Percentiles rank a stretch among this genome's conserved stretches.
phyloP scores from a whole-genome alignment of 306 rosid genomes.

The Crotalaria pallida region DNA sequence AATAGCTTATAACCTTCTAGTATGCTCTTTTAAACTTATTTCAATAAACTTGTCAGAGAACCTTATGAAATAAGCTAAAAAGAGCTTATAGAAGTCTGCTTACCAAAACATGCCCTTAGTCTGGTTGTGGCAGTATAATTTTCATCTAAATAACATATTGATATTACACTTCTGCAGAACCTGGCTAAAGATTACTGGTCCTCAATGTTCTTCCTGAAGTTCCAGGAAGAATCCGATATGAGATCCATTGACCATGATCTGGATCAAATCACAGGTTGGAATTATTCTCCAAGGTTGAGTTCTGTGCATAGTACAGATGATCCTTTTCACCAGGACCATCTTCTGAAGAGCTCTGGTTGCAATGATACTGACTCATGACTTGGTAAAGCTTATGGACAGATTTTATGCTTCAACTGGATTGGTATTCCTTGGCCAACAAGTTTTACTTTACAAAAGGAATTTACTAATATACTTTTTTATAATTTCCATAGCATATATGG shows the following conservation, averaged over 20 bases:
- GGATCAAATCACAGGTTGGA: slow-evolving; percentile 66
- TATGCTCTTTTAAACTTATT: too few relatives aligned
- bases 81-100: too few relatives aligned
- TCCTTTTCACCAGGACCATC: slow-evolving; percentile 78
- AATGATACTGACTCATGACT: slow-evolving; percentile 28
- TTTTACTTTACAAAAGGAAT: background rate
- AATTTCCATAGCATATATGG: background rate
- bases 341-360: slow-evolving; percentile 41
- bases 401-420: background rate
- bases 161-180: slow-evolving; percentile 42
- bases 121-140: background rate
- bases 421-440: background rate
- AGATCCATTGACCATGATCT: slow-evolving; percentile 51
- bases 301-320: slow-evolving; percentile 75
- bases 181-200: slow-evolving; percentile 88
- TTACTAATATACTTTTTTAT: background rate
- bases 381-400: background rate
- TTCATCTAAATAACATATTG: slow-evolving; percentile 1
- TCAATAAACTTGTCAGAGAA: too few relatives aligned
- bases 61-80: too few relatives aligned
- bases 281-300: slow-evolving; percentile 82
- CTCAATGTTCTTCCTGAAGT: slow-evolving; percentile 72
- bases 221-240: slow-evolving; percentile 62
- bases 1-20: too few relatives aligned
- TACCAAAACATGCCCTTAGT: too few relatives aligned